phyloP scores from a whole-genome alignment of 2,329 filamentous ascomycete genomes.

The Eutypa lata region DNA sequence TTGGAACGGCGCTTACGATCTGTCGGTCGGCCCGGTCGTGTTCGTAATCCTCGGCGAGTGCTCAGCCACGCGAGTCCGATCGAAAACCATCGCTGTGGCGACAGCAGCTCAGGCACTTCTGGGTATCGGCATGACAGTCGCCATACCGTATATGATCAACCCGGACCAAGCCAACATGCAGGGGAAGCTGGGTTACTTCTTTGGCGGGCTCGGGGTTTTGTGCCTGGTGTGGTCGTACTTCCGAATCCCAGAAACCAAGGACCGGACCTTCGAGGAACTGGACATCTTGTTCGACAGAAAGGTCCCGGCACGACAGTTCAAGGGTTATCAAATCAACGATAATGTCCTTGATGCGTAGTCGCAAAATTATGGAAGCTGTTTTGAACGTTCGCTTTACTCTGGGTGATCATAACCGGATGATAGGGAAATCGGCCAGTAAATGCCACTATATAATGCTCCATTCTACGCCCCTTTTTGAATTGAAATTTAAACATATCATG shows the following conservation, averaged over 20 bases:
- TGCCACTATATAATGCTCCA: too few relatives aligned
- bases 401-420: too few relatives aligned
- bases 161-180: constrained; percentile 40
- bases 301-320: constrained; percentile 29
- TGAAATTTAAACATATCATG: too few relatives aligned
- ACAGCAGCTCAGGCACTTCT: constrained; percentile 39
- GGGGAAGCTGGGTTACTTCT: constrained; percentile 40
- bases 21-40: constrained; percentile 46
- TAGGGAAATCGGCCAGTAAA: too few relatives aligned
- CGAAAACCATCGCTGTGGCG: constrained; percentile 42
- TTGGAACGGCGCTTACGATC: constrained; percentile 50
- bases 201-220: constrained; percentile 33
- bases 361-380: background rate
- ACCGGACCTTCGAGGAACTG: constrained; percentile 29
- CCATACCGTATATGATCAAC: constrained; percentile 43
- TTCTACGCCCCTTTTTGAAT: too few relatives aligned
- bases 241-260: constrained; percentile 29
- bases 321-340: constrained; percentile 23
- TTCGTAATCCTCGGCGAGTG: constrained; percentile 56
- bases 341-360: background rate
- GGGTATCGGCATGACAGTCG: constrained; percentile 40
- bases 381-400: too few relatives aligned
- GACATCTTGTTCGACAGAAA: constrained; percentile 29
- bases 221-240: constrained; percentile 36
- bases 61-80: constrained; percentile 41